Percentiles rank a stretch among this genome's conserved stretches.
These are phyloP conservation scores for Tetrahymena thermophila DNA, from an alignment of 73 alveolate species.

Conservation along the genomic window DNA sequence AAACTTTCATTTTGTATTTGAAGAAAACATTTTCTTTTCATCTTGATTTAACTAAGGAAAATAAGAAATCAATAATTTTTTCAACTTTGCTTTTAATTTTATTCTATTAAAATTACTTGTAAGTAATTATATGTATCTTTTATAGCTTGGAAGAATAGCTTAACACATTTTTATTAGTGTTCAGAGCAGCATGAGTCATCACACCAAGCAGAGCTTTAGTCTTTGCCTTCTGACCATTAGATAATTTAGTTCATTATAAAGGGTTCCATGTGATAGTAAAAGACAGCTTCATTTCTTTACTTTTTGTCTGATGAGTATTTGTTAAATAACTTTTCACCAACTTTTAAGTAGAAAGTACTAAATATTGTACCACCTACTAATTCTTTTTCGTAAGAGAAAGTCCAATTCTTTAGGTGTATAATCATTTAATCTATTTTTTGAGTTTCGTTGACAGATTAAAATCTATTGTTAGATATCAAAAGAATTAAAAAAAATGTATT, in stretches of 20 bases:
- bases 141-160: not conserved
- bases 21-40: too few species aligned
- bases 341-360: not conserved
- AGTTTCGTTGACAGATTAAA: not conserved
- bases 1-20: too few species aligned
- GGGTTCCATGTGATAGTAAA: not conserved
- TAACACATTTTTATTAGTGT: not conserved
- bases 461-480: not conserved
- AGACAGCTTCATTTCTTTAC: not conserved
- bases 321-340: not conserved
- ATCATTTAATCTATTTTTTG: not conserved
- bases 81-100: too few species aligned
- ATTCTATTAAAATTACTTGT: not conserved
- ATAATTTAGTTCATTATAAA: not conserved
- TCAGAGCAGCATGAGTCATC: not conserved
- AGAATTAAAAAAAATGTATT: not conserved
- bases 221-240: not conserved
- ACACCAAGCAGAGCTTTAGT: not conserved
- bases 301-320: not conserved
- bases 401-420: not conserved
- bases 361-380: not conserved
- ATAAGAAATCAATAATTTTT: too few species aligned
- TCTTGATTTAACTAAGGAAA: too few species aligned
- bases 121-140: not conserved
- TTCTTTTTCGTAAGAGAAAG: not conserved